Conservation (phyloP, 441 rosid genomes). For the Arabidopsis hybrid region DNA sequence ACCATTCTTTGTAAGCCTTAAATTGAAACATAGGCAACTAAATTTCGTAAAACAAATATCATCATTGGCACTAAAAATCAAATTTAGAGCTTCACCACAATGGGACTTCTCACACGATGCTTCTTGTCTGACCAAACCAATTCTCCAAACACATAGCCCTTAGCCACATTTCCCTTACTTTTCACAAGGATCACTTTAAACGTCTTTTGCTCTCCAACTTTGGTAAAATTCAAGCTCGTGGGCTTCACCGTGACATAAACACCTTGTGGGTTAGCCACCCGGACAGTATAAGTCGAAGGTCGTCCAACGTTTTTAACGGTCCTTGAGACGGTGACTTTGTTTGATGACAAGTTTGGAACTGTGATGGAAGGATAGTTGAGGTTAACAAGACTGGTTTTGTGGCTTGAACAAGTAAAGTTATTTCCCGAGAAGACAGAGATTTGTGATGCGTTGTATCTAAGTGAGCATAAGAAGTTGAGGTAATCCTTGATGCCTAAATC, state of each 20-base stretch:
- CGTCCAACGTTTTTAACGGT: conserved; percentile 60
- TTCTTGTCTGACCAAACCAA: conserved; percentile 65
- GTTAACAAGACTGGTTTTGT: conserved; percentile 36
- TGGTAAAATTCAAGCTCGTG: conserved; percentile 47
- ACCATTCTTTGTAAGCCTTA: conserved; percentile 29
- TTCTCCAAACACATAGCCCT: conserved; percentile 66
- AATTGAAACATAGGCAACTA: conserved; percentile 15
- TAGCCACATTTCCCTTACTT: conserved; percentile 18
- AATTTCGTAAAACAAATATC: conserved; percentile 1
- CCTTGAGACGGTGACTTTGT: conserved; percentile 46
- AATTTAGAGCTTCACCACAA: conserved; percentile 49
- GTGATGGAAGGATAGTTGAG: conserved; percentile 76
- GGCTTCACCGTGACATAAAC: conserved; percentile 55
- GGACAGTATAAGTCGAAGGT: conserved; percentile 53
- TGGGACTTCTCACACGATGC: conserved; percentile 61
- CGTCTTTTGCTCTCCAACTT: conserved; percentile 58
- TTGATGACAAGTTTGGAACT: conserved; percentile 44
- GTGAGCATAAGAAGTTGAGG: conserved; percentile 60
- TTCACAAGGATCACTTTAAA: conserved; percentile 55
- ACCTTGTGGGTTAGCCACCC: conserved; percentile 48
- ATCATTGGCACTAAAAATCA: conserved; percentile 16
- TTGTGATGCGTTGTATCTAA: conserved; percentile 53
- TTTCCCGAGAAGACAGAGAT: conserved; percentile 49
- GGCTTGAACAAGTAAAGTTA: conserved; percentile 48
- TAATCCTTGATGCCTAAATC: conserved; percentile 51